Evolutionary conservation across 441 rosid species (phyloP), one percentile per base, ranked within the genome.

Genomic region (Adansonia madagascariensis): DNA sequence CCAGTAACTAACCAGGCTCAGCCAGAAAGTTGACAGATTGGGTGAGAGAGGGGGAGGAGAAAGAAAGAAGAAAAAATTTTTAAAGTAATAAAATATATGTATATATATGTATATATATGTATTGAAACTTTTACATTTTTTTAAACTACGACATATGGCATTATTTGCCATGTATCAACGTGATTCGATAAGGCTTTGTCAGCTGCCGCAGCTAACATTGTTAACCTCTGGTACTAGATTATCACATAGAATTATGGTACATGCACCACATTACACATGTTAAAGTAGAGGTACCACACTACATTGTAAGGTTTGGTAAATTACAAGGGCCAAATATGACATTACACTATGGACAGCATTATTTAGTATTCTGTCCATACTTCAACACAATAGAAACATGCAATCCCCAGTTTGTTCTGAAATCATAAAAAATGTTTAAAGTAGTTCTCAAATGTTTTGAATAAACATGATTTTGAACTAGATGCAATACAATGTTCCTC

Each of bases 401-500:
- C 47, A 31, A 71, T 55, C 14, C 31, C 49, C 0, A 24, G 57
- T 68, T 68, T 47, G 75, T 71, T 55, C 27, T 35, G n/a, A 55
- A 39, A 43, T 53, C 15, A 22, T 60, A 27, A 44, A 46, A 60
- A 24, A 24, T 0, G n/a, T 35, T 75, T 39, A 65, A 53, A 65
- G 50, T 20, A 18, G 72, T 17, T 44, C 44, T 53, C 56, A n/a
- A 53, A 71, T 39, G 11, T 17, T 71, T 71, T 2, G 14, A 17
- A 53, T 11, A 71, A 55, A 55, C 63, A 17, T 71, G 27, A 71
- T 35, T 71, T 55, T 27, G 59, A 50, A 70, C 17, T 2, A 31
- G 57, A 63, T 74, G n/a, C 4, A 2, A 69, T 11, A 68, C 66
- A 61, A 61, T 27, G 69, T 60, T 61, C 69, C 43, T 74, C 60